Percentiles rank a stretch among this genome's conserved stretches.
Evolutionary conservation across 2,329 filamentous ascomycete genomes (phyloP).

Genomic region (Colletotrichum sp.): DNA sequence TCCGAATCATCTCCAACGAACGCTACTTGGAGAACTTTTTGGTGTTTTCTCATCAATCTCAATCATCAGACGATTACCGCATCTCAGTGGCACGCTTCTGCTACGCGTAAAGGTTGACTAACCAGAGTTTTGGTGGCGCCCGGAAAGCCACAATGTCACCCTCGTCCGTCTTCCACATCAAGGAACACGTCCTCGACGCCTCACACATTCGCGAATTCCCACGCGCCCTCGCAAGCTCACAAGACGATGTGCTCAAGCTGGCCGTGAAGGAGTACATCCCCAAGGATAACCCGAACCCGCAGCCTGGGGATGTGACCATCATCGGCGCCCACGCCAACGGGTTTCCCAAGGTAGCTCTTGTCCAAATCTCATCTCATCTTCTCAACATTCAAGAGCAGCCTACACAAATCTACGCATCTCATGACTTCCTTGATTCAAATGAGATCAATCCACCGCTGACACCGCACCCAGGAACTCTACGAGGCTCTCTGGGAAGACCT

Average conservation of each 20-base stretch:
- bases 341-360: slow-evolving; percentile 76
- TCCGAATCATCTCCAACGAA: neutral
- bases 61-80: neutral
- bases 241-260: slow-evolving; percentile 77
- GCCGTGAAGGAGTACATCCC: slow-evolving; percentile 91
- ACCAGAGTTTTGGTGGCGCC: neutral
- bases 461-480: slow-evolving; percentile 75
- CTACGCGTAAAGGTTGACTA: neutral
- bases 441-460: neutral
- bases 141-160: slow-evolving; percentile 25
- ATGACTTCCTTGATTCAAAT: neutral
- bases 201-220: slow-evolving; percentile 86
- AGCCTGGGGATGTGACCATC: slow-evolving; percentile 81
- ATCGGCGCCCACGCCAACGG: slow-evolving; percentile 90
- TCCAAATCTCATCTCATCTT: neutral
- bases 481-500: slow-evolving; percentile 92
- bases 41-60: neutral
- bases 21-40: neutral
- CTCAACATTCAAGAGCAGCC: neutral
- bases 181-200: slow-evolving; percentile 75
- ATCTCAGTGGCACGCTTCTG: neutral
- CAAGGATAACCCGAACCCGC: slow-evolving; percentile 68
- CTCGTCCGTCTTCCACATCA: slow-evolving; percentile 62
- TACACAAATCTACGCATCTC: neutral
- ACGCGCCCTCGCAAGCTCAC: slow-evolving; percentile 71